Evolutionary conservation across 805 yeast genomes (phyloP), one percentile per base, ranked within the genome.

Genomic region (Cyberlindnera galapagoensis): DNA sequence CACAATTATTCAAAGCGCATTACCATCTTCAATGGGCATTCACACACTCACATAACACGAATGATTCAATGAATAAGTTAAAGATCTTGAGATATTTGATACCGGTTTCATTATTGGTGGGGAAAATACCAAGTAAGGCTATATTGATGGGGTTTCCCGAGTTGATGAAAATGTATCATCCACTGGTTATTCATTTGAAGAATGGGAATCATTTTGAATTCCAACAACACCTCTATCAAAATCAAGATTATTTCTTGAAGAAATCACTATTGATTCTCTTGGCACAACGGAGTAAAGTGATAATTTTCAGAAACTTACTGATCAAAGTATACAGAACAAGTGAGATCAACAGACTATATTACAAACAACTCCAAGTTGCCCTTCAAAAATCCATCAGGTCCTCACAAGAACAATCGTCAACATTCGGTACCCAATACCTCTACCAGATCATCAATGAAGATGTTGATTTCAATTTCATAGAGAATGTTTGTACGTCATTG

Each of bases 21-120:
- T 46, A 52, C 21, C 77, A 76, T 41, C 54, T 76, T 26, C 42
- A 57, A 19, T 72, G 79, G 61, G 62, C 39, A 38, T 58, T 54
- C 48, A 16, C 26, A 11, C 11, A 18, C 4, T 11, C 15, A n/a
- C 16, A 15, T 4, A 14, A 21, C 9, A 26, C 21, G 8, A 19
- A 31, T 21, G 40, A 41, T 16, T 14, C 18, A 7, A n/a, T 5
- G 1, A 51, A 51, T 18, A 22, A 33, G 25, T 37, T 61, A 4
- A 49, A 48, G 15, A 57, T 74, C 6, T 50, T 76, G 18, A 58
- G 67, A 31, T 65, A 63, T 33, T 49, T 75, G 29, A 45, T 76
- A 4, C 84, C 84, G 0, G 56, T 69, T 7, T 63, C 74, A 4
- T 51, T 76, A 9, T 44, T 73, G 1, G 61, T 75, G 16, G 83